Conservation (phyloP, 2,329 filamentous ascomycete species). For the Ophiosphaerella korrae region DNA sequence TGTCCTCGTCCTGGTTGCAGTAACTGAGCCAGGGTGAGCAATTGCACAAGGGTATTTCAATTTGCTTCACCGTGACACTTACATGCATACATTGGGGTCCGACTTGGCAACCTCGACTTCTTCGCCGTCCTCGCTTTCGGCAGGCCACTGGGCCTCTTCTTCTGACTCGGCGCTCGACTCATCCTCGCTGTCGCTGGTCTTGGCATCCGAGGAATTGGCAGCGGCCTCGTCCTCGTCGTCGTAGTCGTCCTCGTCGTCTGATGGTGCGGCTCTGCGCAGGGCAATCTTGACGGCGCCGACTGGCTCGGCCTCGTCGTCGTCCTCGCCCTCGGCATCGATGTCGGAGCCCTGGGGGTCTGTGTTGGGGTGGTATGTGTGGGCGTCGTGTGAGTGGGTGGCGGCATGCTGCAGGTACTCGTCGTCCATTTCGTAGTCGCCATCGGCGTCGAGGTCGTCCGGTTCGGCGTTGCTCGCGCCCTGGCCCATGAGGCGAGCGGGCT, state of each 20-base stretch:
- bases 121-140: conserved; percentile 59
- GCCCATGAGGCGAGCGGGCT: conserved; percentile 47
- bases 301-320: conserved; percentile 58
- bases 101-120: conserved; percentile 61
- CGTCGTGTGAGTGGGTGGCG: conserved; percentile 15
- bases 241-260: conserved; percentile 49
- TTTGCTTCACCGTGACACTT: conserved; percentile 43
- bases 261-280: conserved; percentile 33
- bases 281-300: conserved; percentile 51
- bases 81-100: conserved; percentile 68
- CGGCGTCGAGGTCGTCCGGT: conserved; percentile 44
- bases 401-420: conserved; percentile 39
- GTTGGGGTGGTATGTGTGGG: conserved; percentile 37
- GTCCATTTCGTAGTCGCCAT: conserved; percentile 49
- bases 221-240: conserved; percentile 48
- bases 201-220: conserved; percentile 46
- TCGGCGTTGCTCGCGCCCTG: conserved; percentile 39
- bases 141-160: conserved; percentile 61
- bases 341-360: conserved; percentile 51
- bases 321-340: conserved; percentile 50
- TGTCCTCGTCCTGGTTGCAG: conserved; percentile 80
- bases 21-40: conserved; percentile 61
- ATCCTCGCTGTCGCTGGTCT: conserved; percentile 45
- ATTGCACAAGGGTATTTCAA: conserved; percentile 12
- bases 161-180: conserved; percentile 58